Percentiles rank a stretch among this genome's conserved stretches.
Conservation (phyloP, 176 grass and related monocot genomes). For the Carex parvula region DNA sequence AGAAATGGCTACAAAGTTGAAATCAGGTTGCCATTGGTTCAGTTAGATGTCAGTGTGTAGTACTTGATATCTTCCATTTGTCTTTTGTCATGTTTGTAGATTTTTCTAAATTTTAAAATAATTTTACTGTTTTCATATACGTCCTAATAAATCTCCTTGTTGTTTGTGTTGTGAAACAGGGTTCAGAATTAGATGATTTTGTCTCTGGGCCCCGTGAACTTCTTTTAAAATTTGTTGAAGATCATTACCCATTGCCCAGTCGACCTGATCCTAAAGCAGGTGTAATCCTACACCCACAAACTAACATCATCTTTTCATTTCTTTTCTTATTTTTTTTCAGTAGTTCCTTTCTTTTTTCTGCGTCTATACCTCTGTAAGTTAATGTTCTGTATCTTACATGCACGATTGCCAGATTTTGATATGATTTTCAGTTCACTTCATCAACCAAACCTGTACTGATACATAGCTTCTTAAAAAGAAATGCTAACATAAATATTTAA, state of each 20-base stretch:
- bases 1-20: not conserved
- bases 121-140: not conserved
- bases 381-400: not conserved
- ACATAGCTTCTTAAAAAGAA: not conserved
- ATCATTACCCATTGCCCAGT: constrained; percentile 83
- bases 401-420: not conserved
- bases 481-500: not conserved
- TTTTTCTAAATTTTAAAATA: not conserved
- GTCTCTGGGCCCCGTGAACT: constrained; percentile 96
- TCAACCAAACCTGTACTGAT: not conserved
- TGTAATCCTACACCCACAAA: not conserved
- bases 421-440: not conserved
- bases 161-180: constrained; percentile 41
- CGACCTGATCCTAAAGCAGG: constrained; percentile 58
- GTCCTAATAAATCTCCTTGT: not conserved
- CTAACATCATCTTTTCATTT: not conserved
- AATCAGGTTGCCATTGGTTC: not conserved
- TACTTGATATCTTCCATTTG: not conserved
- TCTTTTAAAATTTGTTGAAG: constrained; percentile 92
- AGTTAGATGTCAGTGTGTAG: not conserved
- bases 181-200: constrained; percentile 97
- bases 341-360: not conserved
- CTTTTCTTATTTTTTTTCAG: not conserved
- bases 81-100: not conserved
- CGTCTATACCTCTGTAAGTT: not conserved